Conservation (phyloP, 192 early-diverging fungal genomes). For the Chytriomyces confervae region DNA sequence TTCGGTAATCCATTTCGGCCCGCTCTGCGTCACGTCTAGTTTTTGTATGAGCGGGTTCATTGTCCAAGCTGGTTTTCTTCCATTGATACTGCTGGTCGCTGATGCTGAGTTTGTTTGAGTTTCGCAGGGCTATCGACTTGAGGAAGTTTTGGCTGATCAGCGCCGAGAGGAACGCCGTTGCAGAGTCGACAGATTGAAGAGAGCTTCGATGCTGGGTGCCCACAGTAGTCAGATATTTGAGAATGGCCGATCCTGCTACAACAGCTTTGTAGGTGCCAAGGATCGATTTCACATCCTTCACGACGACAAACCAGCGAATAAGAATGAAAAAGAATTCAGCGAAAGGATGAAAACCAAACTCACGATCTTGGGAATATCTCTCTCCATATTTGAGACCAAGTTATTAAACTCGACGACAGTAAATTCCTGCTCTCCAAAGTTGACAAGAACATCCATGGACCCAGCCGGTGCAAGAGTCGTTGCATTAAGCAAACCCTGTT, state of each 20-base stretch:
- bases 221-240: conserved; percentile 31
- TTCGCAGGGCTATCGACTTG: conserved; percentile 38
- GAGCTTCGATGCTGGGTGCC: conserved; percentile 18
- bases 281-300: conserved; percentile 47
- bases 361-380: conserved; percentile 42
- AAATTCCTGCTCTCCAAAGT: conserved; percentile 35
- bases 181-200: background rate
- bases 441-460: conserved; percentile 43
- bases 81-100: conserved; percentile 46
- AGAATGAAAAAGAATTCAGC: too few species aligned
- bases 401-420: conserved; percentile 52
- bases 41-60: conserved; percentile 48
- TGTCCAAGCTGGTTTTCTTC: conserved; percentile 45
- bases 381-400: conserved; percentile 45
- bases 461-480: background rate
- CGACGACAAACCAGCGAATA: background rate
- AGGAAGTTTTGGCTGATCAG: conserved; percentile 46
- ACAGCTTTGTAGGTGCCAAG: conserved; percentile 51
- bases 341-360: background rate
- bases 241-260: conserved; percentile 33
- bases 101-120: conserved; percentile 13
- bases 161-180: conserved; percentile 36
- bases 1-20: conserved; percentile 45
- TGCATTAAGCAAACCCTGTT: conserved; percentile 12
- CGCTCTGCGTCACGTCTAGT: conserved; percentile 47